Percentiles rank a stretch among this genome's conserved stretches.
phyloP scores from a whole-genome alignment of 2,329 filamentous ascomycete genomes.

The Alternaria ventricosa region DNA sequence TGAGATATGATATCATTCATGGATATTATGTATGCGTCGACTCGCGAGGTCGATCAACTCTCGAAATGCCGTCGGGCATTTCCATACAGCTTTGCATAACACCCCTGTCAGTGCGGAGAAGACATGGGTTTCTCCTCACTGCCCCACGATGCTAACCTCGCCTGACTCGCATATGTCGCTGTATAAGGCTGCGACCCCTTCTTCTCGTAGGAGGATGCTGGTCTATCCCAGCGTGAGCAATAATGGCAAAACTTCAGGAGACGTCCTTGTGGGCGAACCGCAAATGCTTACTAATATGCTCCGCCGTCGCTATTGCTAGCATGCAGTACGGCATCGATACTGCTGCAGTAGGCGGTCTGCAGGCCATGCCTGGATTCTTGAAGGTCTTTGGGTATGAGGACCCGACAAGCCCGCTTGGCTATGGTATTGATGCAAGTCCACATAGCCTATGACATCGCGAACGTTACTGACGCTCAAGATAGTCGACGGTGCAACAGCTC shows the following conservation, averaged over 20 bases:
- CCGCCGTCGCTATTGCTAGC: conserved; percentile 56
- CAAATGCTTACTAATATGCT: conserved; percentile 57
- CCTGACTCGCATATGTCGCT: not conserved
- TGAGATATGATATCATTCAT: not conserved
- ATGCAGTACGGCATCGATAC: conserved; percentile 62
- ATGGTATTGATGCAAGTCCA: conserved; percentile 51
- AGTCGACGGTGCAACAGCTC: conserved; percentile 60
- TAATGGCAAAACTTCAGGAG: conserved; percentile 11
- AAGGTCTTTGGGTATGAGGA: conserved; percentile 59
- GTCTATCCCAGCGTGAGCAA: not conserved
- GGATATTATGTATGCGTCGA: conserved; percentile 24
- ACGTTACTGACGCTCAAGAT: not conserved
- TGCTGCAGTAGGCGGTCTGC: conserved; percentile 52
- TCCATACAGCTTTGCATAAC: not conserved
- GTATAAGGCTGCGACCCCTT: not conserved
- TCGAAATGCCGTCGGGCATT: not conserved
- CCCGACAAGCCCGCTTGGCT: conserved; percentile 44
- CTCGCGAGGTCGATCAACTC: not conserved
- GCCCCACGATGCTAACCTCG: not conserved
- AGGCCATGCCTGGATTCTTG: conserved; percentile 55
- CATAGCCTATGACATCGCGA: not conserved
- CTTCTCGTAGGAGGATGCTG: not conserved
- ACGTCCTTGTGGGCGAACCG: conserved; percentile 40
- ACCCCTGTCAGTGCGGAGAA: not conserved
- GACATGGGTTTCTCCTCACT: conserved; percentile 1